These are phyloP conservation scores for Clathrospora elynae DNA, from an alignment of 2,329 filamentous ascomycete genomes.

Conservation along the genomic window DNA sequence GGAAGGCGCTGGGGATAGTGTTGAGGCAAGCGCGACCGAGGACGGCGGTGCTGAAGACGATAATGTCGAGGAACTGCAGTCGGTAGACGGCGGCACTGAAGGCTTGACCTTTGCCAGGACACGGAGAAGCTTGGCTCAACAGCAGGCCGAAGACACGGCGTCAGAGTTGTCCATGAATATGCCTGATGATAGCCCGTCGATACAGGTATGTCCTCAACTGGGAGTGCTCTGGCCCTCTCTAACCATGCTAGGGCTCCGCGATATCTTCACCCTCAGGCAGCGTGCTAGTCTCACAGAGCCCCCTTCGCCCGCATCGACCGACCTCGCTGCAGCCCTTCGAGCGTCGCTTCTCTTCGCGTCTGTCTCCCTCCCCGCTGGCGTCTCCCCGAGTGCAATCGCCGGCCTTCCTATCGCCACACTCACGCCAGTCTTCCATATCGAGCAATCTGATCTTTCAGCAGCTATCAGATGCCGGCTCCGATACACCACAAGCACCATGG, in stretches of 20 bases:
- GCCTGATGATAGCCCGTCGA: slow-evolving; percentile 82
- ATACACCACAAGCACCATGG: slow-evolving; percentile 80
- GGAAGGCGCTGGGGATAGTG: slow-evolving; percentile 40
- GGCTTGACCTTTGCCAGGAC: slow-evolving; percentile 43
- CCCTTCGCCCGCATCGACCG: slow-evolving; percentile 73
- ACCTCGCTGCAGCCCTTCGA: slow-evolving; percentile 93
- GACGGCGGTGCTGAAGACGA: slow-evolving; percentile 21
- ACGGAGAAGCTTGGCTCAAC: slow-evolving; percentile 17
- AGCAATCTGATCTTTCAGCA: slow-evolving; percentile 68
- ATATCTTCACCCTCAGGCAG: slow-evolving; percentile 73
- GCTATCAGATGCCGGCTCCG: slow-evolving; percentile 57
- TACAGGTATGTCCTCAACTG: slow-evolving; percentile 65
- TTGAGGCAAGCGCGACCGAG: slow-evolving; percentile 9
- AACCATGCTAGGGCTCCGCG: slow-evolving; percentile 55
- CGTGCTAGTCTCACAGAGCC: slow-evolving; percentile 70
- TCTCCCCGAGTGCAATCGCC: slow-evolving; percentile 75
- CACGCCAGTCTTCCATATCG: slow-evolving; percentile 77
- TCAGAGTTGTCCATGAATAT: slow-evolving; percentile 59
- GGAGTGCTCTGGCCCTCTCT: slow-evolving; percentile 18
- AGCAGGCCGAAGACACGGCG: slow-evolving; percentile 29
- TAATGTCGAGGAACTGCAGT: slow-evolving; percentile 33
- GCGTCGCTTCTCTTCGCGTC: slow-evolving; percentile 84
- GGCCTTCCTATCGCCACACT: slow-evolving; percentile 75
- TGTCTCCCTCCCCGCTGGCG: slow-evolving; percentile 65
- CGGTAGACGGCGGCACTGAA: slow-evolving; percentile 29